Base-by-base conservation (phyloP, 106 monocot species). In the Narthecium ossifragum region DNA sequence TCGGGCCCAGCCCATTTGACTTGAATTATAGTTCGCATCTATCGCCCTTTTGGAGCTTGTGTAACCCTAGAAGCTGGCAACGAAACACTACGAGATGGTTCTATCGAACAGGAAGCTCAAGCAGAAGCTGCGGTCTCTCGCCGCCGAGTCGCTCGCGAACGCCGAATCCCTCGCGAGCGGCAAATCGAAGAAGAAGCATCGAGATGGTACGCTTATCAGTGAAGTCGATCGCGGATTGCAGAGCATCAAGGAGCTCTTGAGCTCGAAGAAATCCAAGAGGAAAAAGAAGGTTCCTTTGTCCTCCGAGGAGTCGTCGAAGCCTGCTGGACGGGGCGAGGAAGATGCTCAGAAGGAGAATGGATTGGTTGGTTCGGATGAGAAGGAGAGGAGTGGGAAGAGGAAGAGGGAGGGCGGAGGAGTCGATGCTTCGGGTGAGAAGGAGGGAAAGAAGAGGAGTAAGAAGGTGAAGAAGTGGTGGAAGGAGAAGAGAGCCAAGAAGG, bases 71-170 rank as follows among this genome's bases (percentile, higher is more conserved):
- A n/a, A n/a, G n/a, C n/a, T n/a, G n/a, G n/a, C n/a, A n/a, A n/a
- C n/a, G n/a, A n/a, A n/a, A n/a, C n/a, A n/a, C n/a, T n/a, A n/a
- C n/a, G n/a, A n/a, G 49, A 96, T 96, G 94, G 94, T 90, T 36
- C 60, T 90, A 8, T 83, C 86, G 22, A 71, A 82, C 61, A 96
- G 86, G 71, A 90, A 90, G 73, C 90, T 96, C 17, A 86, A 96
- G 70, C 67, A 76, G 59, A 86, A 80, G 78, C 61, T 83, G 33
- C 74, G 80, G 3, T 49, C 56, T 7, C 75, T 86, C 34, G 31
- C 77, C 26, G 60, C 66, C 22, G 82, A 77, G 3, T 78, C 72
- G 24, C 60, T 80, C 24, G 26, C 75, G 14, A 59, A 20, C 1
- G 17, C 59, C 51, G 7, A 58, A 51, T 2, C 27, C 53, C 0